Conservation (phyloP, 306 rosid species). For the Corylus heterophylla region DNA sequence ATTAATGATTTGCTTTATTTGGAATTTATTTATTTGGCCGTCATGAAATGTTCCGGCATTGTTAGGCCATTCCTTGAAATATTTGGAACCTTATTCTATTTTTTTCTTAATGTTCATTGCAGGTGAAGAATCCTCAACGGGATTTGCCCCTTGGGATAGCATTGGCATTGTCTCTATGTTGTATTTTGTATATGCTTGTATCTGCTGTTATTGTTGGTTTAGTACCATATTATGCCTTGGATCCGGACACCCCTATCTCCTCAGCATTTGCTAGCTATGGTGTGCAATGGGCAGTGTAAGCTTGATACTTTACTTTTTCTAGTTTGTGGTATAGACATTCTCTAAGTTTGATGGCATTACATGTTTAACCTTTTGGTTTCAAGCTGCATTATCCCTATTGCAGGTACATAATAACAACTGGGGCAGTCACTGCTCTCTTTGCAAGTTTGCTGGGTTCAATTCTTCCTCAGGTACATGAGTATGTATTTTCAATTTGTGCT, state of each 20-base stretch:
- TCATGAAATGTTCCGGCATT: not conserved
- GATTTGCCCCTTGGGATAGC: conserved; percentile 73
- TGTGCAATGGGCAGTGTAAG: conserved; percentile 81
- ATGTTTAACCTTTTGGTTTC: conserved; percentile 7
- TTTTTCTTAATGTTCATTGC: conserved; percentile 24
- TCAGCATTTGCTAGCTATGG: conserved; percentile 62
- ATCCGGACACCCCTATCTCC: conserved; percentile 76
- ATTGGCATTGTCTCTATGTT: conserved; percentile 55
- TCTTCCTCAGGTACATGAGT: conserved; percentile 74
- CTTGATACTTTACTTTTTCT: conserved; percentile 23
- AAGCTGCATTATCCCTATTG: conserved; percentile 21
- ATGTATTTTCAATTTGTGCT: conserved; percentile 14
- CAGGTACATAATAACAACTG: conserved; percentile 74
- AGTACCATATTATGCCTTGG: conserved; percentile 60
- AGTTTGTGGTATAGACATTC: conserved; percentile 17
- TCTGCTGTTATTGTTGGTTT: conserved; percentile 64
- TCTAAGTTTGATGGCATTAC: not conserved
- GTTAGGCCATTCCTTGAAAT: not conserved
- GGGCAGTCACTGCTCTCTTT: conserved; percentile 81
- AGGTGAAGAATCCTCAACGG: conserved; percentile 75
- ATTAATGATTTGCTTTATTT: not conserved
- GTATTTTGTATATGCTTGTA: conserved; percentile 69
- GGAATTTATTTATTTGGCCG: not conserved
- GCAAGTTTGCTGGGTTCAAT: conserved; percentile 78
- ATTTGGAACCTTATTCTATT: not conserved